phyloP scores from a whole-genome alignment of 75 land plant genomes.

The Pinus albicaulis region DNA sequence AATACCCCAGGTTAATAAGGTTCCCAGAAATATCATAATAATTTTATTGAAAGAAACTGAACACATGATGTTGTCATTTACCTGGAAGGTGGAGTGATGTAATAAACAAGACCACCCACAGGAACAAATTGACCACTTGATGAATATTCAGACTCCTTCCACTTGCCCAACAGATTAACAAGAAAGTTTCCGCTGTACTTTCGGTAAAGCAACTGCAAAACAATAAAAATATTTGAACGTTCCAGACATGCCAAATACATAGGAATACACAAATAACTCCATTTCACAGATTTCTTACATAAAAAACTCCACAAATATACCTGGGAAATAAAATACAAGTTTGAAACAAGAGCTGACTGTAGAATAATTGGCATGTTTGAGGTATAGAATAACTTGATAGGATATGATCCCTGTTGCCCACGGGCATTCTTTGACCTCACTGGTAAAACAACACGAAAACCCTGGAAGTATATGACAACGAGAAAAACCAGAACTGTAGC shows the following conservation, averaged over 20 bases:
- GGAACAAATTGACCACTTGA: slow-evolving; percentile 58
- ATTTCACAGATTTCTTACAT: not conserved
- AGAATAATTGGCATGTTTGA: slow-evolving; percentile 87
- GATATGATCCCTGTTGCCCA: slow-evolving; percentile 77
- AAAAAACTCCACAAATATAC: slow-evolving; percentile 12
- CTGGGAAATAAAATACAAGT: slow-evolving; percentile 81
- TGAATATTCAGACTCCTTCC: slow-evolving; percentile 63
- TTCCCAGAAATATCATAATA: not conserved
- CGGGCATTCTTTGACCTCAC: slow-evolving; percentile 74
- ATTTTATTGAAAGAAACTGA: not conserved
- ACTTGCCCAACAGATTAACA: slow-evolving; percentile 53
- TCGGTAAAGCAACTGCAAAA: slow-evolving; percentile 45
- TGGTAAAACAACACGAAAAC: slow-evolving; percentile 74
- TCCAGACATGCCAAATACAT: not conserved
- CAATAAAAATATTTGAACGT: not conserved
- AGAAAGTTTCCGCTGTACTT: slow-evolving; percentile 49
- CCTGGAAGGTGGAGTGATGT: slow-evolving; percentile 62
- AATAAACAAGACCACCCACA: slow-evolving; percentile 60
- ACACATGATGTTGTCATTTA: not conserved
- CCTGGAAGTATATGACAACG: slow-evolving; percentile 78
- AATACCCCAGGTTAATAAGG: not conserved
- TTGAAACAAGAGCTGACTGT: slow-evolving; percentile 77
- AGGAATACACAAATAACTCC: not conserved
- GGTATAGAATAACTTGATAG: slow-evolving; percentile 79
- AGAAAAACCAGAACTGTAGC: slow-evolving; percentile 71